These are phyloP conservation scores for Blepharisma stoltei DNA, from an alignment of 73 alveolate species.

Conservation along the genomic window DNA sequence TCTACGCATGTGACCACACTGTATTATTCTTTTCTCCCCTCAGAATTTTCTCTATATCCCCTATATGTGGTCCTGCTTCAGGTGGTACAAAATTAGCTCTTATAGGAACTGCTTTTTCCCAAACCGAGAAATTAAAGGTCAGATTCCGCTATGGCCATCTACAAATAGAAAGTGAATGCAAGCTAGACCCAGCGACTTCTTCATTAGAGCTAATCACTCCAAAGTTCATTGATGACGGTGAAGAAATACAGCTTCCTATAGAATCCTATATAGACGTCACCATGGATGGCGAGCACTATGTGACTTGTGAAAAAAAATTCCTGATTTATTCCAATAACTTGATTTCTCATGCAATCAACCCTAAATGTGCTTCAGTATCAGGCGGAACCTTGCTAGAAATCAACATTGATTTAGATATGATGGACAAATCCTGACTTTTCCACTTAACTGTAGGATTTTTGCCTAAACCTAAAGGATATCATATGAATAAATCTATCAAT, in stretches of 20 bases:
- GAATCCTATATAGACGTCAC: slow-evolving; percentile 93
- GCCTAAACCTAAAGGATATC: slow-evolving; percentile 62
- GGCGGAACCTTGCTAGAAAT: slow-evolving; percentile 92
- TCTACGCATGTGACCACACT: slow-evolving; percentile 85
- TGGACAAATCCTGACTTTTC: slow-evolving; percentile 57
- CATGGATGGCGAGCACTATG: slow-evolving; percentile 93
- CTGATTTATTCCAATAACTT: slow-evolving; percentile 90
- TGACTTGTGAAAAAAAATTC: slow-evolving; percentile 93
- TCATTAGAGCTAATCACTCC: slow-evolving; percentile 93
- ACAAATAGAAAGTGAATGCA: slow-evolving; percentile 84
- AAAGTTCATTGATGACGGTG: slow-evolving; percentile 88
- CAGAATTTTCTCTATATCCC: slow-evolving; percentile 91
- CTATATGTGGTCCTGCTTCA: slow-evolving; percentile 97
- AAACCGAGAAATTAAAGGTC: slow-evolving; percentile 88
- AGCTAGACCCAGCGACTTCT: slow-evolving; percentile 78
- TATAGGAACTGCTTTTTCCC: slow-evolving; percentile 94
- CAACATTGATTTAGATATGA: slow-evolving; percentile 84
- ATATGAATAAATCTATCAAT: slow-evolving; percentile 30
- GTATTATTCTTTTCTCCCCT: slow-evolving; percentile 94
- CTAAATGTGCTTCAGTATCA: slow-evolving; percentile 96
- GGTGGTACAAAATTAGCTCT: slow-evolving; percentile 93
- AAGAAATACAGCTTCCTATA: slow-evolving; percentile 83
- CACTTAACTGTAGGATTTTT: slow-evolving; percentile 93
- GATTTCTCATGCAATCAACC: slow-evolving; percentile 81
- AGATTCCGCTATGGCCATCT: slow-evolving; percentile 92